These are phyloP conservation scores for Boletus subparvulus DNA, from an alignment of 768 basidiomycete species.

Conservation along the genomic window DNA sequence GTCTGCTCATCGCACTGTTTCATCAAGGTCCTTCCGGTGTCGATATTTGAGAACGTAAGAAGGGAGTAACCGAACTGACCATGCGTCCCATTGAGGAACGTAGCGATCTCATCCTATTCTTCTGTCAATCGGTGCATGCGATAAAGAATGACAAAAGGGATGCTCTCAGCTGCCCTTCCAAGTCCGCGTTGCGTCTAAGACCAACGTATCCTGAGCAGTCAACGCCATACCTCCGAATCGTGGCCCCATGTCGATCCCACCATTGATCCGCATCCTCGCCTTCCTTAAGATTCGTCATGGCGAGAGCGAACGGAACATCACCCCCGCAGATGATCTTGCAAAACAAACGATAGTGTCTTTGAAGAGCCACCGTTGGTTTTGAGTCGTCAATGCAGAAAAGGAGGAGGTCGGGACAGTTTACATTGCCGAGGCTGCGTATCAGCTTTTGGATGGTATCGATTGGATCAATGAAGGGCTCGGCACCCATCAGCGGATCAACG, in stretches of 20 bases:
- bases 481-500: constrained; percentile 24
- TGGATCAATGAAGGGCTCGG: constrained; percentile 18
- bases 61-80: not conserved
- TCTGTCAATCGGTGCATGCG: constrained; percentile 13
- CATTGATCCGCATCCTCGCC: constrained; percentile 32
- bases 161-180: constrained; percentile 27
- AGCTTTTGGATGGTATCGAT: constrained; percentile 28
- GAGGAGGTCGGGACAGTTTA: constrained; percentile 29
- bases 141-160: constrained; percentile 22
- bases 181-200: constrained; percentile 28
- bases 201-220: constrained; percentile 32
- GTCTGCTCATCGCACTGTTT: constrained; percentile 19
- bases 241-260: constrained; percentile 31
- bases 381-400: constrained; percentile 33
- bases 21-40: constrained; percentile 15
- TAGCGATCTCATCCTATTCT: not conserved
- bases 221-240: constrained; percentile 15
- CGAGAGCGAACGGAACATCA: constrained; percentile 30
- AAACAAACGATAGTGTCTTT: constrained; percentile 30
- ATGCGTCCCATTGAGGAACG: constrained; percentile 13
- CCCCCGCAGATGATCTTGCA: constrained; percentile 24
- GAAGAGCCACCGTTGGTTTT: constrained; percentile 26
- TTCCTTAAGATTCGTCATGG: constrained; percentile 30
- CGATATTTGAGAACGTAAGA: constrained; percentile 10
- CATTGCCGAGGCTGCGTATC: constrained; percentile 30